Conservation (phyloP, 768 basidiomycete species). For the Butyriboletus loyo region DNA sequence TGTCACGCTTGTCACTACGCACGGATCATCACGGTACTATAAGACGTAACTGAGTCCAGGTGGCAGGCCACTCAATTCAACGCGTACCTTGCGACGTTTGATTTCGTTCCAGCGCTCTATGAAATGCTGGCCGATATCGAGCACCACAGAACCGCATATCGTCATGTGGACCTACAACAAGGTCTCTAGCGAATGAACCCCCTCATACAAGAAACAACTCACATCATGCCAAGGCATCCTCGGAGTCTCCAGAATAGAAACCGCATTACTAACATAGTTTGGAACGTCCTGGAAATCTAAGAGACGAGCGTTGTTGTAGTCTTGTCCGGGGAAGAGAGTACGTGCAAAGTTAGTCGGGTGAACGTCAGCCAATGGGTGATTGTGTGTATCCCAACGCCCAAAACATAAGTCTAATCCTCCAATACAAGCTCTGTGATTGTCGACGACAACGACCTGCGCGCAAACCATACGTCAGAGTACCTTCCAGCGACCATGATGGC, state of each 20-base stretch:
- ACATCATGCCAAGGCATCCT: conserved; percentile 98
- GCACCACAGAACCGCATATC: conserved; percentile 71
- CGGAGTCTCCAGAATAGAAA: conserved; percentile 64
- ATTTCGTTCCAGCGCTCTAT: conserved; percentile 90
- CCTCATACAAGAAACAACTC: conserved; percentile 26
- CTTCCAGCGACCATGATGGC: neutral
- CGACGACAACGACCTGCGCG: conserved; percentile 69
- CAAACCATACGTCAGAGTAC: neutral
- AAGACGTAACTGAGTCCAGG: conserved; percentile 4
- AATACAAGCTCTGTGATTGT: conserved; percentile 81
- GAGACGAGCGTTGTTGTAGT: conserved; percentile 88
- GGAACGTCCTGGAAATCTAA: conserved; percentile 83
- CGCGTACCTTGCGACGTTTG: conserved; percentile 70
- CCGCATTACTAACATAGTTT: conserved; percentile 66
- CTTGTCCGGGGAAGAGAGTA: conserved; percentile 90
- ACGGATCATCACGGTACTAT: conserved; percentile 43
- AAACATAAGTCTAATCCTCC: conserved; percentile 97
- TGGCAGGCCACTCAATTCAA: neutral
- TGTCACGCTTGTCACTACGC: conserved; percentile 20
- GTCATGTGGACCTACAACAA: conserved; percentile 74
- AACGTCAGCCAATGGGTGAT: conserved; percentile 85
- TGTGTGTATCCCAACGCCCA: conserved; percentile 95
- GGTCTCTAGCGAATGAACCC: neutral
- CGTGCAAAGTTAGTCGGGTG: conserved; percentile 81
- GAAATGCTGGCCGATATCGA: conserved; percentile 94